Percentiles rank a stretch among this genome's conserved stretches.
Evolutionary conservation across 2,329 filamentous ascomycete species (phyloP).

Genomic region (Aspergillus novofumigatus): DNA sequence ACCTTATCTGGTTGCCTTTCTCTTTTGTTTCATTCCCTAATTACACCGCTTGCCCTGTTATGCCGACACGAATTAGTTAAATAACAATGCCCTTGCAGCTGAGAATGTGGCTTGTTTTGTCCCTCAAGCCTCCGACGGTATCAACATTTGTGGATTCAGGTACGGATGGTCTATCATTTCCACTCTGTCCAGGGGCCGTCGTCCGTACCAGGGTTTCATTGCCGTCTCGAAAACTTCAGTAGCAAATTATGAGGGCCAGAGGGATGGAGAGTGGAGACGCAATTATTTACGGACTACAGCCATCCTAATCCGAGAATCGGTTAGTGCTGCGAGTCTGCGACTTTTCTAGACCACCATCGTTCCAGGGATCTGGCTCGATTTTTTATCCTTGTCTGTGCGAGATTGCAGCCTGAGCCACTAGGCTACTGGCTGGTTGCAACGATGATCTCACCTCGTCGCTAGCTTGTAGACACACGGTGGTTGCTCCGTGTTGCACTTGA

Average conservation of each 20-base stretch:
- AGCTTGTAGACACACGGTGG: no score
- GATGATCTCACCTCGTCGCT: no score
- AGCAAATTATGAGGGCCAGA: not conserved
- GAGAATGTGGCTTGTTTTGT: not conserved
- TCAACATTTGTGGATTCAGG: not conserved
- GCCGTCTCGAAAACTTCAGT: not conserved
- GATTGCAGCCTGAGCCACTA: not conserved
- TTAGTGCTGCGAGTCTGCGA: not conserved
- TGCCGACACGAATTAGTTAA: not conserved
- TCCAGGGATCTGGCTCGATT: not conserved
- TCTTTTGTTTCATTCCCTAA: not conserved
- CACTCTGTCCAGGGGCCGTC: not conserved
- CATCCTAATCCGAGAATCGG: not conserved
- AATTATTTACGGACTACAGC: not conserved
- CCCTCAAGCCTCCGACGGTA: no score
- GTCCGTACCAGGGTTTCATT: not conserved
- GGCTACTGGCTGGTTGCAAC: no score
- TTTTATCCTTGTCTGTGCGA: not conserved
- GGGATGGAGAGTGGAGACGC: not conserved
- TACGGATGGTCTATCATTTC: not conserved
- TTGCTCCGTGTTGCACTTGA: not conserved
- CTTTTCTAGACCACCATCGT: slow-evolving; percentile 1
- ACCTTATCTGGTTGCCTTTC: not conserved
- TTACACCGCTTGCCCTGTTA: not conserved
- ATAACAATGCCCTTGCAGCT: not conserved